Conservation (phyloP, 495 filamentous ascomycete species). For the Glarea lozoyensis region DNA sequence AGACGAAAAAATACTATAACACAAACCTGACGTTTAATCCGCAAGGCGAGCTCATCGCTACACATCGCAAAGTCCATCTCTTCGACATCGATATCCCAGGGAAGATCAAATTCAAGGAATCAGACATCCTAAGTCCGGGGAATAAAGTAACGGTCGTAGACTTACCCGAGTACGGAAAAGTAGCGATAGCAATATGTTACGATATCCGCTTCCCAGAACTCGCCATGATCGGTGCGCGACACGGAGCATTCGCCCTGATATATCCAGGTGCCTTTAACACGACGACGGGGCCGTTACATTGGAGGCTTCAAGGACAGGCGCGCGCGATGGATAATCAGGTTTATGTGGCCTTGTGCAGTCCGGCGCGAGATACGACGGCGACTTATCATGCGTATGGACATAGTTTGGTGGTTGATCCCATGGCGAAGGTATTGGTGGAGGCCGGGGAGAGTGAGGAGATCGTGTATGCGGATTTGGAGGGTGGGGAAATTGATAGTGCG, state of each 20-base stretch:
- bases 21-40: constrained; percentile 79
- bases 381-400: constrained; percentile 89
- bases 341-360: constrained; percentile 88
- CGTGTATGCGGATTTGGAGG: constrained; percentile 65
- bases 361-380: constrained; percentile 69
- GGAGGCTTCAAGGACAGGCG: constrained; percentile 73
- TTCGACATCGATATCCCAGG: constrained; percentile 99
- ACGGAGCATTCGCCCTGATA: constrained; percentile 71
- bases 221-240: constrained; percentile 80
- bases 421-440: constrained; percentile 67
- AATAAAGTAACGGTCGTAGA: constrained; percentile 74
- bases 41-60: constrained; percentile 64
- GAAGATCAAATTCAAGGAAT: constrained; percentile 85
- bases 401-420: constrained; percentile 81
- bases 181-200: constrained; percentile 91
- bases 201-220: constrained; percentile 95
- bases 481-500: constrained; percentile 62
- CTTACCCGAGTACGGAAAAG: constrained; percentile 73
- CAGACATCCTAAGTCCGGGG: constrained; percentile 77
- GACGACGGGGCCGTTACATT: constrained; percentile 87
- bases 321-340: constrained; percentile 91
- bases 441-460: constrained; percentile 68
- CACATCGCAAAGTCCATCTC: constrained; percentile 91
- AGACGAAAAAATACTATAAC: constrained; percentile 73
- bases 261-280: constrained; percentile 96